These are phyloP conservation scores for Cyberlindnera suaveolens DNA, from an alignment of 805 yeast genomes.

Conservation along the genomic window DNA sequence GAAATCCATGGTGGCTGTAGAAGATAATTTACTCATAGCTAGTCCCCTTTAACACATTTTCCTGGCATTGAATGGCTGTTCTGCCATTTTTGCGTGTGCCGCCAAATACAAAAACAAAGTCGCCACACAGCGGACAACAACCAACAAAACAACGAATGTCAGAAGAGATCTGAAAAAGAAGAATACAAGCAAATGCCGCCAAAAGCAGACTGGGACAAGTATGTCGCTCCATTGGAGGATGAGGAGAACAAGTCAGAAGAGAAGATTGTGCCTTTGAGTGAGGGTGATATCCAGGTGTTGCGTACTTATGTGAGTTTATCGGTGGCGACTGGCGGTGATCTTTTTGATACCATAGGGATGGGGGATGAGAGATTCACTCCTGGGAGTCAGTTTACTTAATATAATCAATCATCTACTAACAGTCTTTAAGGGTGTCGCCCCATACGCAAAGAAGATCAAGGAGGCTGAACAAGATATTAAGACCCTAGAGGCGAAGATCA, in stretches of 20 bases:
- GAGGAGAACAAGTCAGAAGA: conserved; percentile 49
- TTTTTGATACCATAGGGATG: too few relatives aligned
- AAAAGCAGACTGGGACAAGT: conserved; percentile 98
- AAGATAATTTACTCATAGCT: background rate
- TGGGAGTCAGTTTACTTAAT: background rate
- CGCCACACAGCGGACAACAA: background rate
- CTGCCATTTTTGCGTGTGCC: background rate
- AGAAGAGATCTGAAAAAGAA: background rate
- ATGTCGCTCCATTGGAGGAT: conserved; percentile 76
- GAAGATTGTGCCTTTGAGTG: conserved; percentile 80
- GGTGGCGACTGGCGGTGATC: too few relatives aligned
- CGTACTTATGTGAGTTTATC: conserved; percentile 60
- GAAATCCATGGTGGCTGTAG: background rate
- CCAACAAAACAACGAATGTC: background rate
- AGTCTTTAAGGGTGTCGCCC: conserved; percentile 71
- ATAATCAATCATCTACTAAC: conserved; percentile 7
- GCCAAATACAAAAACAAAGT: background rate
- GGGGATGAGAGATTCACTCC: background rate
- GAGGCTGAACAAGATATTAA: conserved; percentile 82
- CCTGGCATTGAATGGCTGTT: too few relatives aligned
- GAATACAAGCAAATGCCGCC: conserved; percentile 65
- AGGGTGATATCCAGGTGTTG: conserved; percentile 95
- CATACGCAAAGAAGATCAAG: conserved; percentile 79
- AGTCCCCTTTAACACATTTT: too few relatives aligned
- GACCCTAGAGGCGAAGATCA: conserved; percentile 77